Base-by-base conservation (phyloP, 805 yeast genomes). In the Priceomyces fermenticarens region DNA sequence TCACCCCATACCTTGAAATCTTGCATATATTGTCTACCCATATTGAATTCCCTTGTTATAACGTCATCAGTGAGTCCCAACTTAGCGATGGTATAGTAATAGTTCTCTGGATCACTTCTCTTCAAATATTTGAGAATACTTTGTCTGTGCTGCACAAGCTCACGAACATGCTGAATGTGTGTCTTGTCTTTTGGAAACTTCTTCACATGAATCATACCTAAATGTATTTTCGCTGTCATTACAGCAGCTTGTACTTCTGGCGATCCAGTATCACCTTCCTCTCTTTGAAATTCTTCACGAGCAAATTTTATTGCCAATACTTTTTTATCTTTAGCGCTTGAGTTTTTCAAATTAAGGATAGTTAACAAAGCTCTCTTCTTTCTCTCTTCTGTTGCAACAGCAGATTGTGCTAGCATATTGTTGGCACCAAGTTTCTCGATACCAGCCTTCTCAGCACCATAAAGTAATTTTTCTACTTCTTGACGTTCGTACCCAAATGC, bases 231-330 rank as follows among this genome's bases (percentile, higher is more conserved):
- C 36, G 88, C 83, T 0, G 98, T 88, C 67, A 83, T 67, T 20
- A 87, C 76, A 2, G 97, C 98, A 2, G 98, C 97, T 64, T 90
- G 97, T 17, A 90, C 97, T 65, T 91, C 98, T 40, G 95, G 81
- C 2, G 96, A 87, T 2, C 96, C 97, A 1, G 97, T 87, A 60
- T 93, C 98, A 40, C 96, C 96, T 35, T 82, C 88, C 48, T 76
- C 73, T 54, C 96, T 75, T 52, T 80, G 81, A 62, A 91, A 90
- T 65, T 91, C 97, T 51, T 76, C 66, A 38, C 80, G 73, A 1
- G 97, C 97, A 35, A 84, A 60, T 35, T 65, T 65, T 2, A 79
- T 69, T 23, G 88, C 85, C 49, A 78, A 59, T 48, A 78, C 77
- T 53, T 74, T 69, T 42, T 72, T 70, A 47, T 86, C 89, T 13